Percentiles rank a stretch among this genome's conserved stretches.
These are phyloP conservation scores for Phaeosphaeriaceae sp. DNA, from an alignment of 2,329 filamentous ascomycete species.

Conservation along the genomic window DNA sequence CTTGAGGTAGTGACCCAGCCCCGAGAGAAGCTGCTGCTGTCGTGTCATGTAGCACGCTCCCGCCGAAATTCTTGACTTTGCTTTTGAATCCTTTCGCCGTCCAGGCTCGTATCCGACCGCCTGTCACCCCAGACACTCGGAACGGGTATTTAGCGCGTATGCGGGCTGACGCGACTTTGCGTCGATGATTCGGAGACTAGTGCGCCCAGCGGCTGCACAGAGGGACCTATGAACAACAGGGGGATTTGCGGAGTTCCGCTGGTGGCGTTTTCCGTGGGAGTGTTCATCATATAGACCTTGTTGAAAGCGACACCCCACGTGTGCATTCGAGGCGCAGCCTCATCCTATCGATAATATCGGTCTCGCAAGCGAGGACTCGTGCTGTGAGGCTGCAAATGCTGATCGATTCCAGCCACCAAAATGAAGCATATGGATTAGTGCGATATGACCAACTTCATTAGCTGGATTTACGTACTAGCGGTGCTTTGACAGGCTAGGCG, in stretches of 20 bases:
- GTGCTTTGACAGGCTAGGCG: slow-evolving; percentile 1
- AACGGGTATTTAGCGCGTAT: slow-evolving; percentile 16
- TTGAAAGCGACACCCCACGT: slow-evolving; percentile 5
- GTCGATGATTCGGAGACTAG: background rate
- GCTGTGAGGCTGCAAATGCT: slow-evolving; percentile 7
- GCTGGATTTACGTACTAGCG: slow-evolving; percentile 9
- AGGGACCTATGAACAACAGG: background rate
- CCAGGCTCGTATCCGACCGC: slow-evolving; percentile 14
- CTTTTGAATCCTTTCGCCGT: slow-evolving; percentile 10
- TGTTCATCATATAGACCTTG: background rate
- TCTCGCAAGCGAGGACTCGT: background rate
- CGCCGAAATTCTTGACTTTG: slow-evolving; percentile 9
- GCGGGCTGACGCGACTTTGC: slow-evolving; percentile 8
- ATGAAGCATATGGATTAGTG: slow-evolving; percentile 5
- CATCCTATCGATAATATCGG: background rate
- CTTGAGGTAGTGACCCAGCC: background rate
- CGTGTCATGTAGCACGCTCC: slow-evolving; percentile 18
- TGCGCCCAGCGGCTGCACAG: background rate
- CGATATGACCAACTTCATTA: slow-evolving; percentile 8
- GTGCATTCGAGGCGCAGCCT: background rate
- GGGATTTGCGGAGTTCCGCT: background rate
- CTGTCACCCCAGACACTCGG: slow-evolving; percentile 26
- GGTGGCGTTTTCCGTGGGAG: background rate
- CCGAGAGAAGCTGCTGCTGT: background rate
- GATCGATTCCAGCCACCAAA: slow-evolving; percentile 4